Base-by-base conservation (phyloP, 192 early-diverging fungal species). In the Backusella parvicylindrica region DNA sequence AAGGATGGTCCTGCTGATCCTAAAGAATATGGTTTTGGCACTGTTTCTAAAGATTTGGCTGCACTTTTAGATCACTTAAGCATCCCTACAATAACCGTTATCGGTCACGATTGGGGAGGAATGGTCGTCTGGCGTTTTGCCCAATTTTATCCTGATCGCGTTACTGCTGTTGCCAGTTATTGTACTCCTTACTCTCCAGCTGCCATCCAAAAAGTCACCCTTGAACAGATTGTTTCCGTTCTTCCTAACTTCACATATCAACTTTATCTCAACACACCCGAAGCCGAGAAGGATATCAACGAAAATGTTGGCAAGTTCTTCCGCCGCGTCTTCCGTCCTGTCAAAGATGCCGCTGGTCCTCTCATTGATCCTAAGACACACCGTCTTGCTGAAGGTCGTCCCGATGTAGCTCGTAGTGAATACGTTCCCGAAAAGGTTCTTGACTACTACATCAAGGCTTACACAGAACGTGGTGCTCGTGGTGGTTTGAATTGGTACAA, bases 101-200 rank as follows among this genome's bases (percentile, higher is more conserved):
- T 91, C 32, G 91, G 88, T 23, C 92, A 93, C 64, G 91, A 93
- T 78, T 93, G 90, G 91, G 89, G 91, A 64, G 89, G 85, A 18
- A 28, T 68, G 36, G 38, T 84, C 1, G 80, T 47, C 21, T 92
- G 90, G 89, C 73, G 86, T n/a, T 75, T 90, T 31, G 81, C 83
- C 11, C 73, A 85, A 47, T 85, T 81, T 71, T 88, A 87, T 73
- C 89, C 92, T 8, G 84, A 91, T 23, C 86, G 89, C 18, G 85
- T 90, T 12, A 71, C 53, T 2, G 83, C 89, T 15, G 75, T 91
- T 7, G 81, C 77, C 12, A 78, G 82, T 35, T 79, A 89, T 56
- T 89, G 86, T 77, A 86, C 84, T n/a, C 81, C 91, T 18, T 91
- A 85, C 74, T 16, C 41, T 3, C 85, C 88, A 21, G 74, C 87